phyloP scores from a whole-genome alignment of 352 stramenopile species.

The Phytophthora sp. region DNA sequence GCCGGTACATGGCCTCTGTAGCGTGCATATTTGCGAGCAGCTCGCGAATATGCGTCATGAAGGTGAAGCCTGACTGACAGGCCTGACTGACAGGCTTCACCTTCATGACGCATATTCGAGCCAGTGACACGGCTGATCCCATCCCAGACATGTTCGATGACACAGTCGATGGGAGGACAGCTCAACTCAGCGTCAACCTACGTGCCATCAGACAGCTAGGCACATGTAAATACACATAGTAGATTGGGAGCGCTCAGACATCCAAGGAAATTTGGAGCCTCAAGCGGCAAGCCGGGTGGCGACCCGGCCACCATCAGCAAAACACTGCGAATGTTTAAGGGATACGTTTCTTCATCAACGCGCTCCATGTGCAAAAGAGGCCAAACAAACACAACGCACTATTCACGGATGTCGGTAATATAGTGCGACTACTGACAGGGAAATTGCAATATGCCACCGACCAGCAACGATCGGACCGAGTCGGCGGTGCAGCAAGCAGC shows the following conservation, averaged over 20 bases:
- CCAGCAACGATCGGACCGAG: no score
- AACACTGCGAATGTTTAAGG: conserved; percentile 90
- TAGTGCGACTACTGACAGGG: no score
- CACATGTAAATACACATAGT: no score
- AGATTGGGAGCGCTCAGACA: conserved; percentile 48
- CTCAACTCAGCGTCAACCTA: no score
- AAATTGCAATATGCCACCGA: conserved; percentile 11
- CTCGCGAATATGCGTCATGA: background rate
- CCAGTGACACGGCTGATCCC: conserved; percentile 17
- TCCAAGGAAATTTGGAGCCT: conserved; percentile 75
- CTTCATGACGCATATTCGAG: no score
- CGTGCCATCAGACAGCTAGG: no score
- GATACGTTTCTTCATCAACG: conserved; percentile 78
- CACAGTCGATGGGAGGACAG: conserved; percentile 20
- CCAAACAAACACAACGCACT: no score
- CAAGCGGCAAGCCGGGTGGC: conserved; percentile 66
- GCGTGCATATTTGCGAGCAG: background rate
- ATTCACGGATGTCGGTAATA: no score
- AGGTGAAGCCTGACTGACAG: no score
- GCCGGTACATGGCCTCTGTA: conserved; percentile 8
- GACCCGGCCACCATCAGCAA: conserved; percentile 71
- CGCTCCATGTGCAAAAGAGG: conserved; percentile 44
- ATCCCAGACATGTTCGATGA: conserved; percentile 2
- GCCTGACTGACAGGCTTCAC: no score
- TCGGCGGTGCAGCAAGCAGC: conserved; percentile 1